Evolutionary conservation across 768 basidiomycete species (phyloP), one percentile per base, ranked within the genome.

Genomic region (Phaffia australis): DNA sequence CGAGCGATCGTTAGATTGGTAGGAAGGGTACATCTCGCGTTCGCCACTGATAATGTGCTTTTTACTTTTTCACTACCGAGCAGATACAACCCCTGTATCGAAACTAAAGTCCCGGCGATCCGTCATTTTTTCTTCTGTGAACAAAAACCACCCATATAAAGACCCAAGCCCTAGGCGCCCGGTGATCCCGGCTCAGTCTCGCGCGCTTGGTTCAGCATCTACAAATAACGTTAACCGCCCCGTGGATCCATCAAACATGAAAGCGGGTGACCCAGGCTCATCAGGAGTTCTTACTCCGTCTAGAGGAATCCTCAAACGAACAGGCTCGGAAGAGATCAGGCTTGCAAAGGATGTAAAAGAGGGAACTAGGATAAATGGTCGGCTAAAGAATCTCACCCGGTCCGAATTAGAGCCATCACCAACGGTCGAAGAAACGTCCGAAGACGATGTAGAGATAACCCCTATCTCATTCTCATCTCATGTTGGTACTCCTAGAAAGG

Each of bases 91-190:
- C 6, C 35, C 35, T 42, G 35, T 42, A 42, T 42, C 35, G 11
- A 42, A 42, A 42, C 35, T 42, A 4, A 42, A 42, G 35, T 42
- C 35, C 35, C 35, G 35, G 46, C 63, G 63, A 1, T 54, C 52
- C n/a, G 66, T 67, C 66, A 55, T 67, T 60, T 67, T 67, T 61
- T 67, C 66, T 3, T 61, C 66, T 18, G 35, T 42, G 35, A 42
- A 42, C 11, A 42, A 62, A 55, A 60, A 60, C 47, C 60, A 51
- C 6, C 29, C 32, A 1, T 61, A 67, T 30, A 46, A 55, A 15
- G 61, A 62, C 29, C 47, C 48, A 4, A 48, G 60, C 0, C 7
- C 46, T 27, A 35, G 47, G 9, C 60, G 66, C 16, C 65, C 60
- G 11, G 51, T 59, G 1, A 54, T 60, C 27, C 61, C 65, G 27